Evolutionary conservation across 2,329 filamentous ascomycete species (phyloP), one percentile per base, ranked within the genome.

Genomic region (Monosporascus sp.): DNA sequence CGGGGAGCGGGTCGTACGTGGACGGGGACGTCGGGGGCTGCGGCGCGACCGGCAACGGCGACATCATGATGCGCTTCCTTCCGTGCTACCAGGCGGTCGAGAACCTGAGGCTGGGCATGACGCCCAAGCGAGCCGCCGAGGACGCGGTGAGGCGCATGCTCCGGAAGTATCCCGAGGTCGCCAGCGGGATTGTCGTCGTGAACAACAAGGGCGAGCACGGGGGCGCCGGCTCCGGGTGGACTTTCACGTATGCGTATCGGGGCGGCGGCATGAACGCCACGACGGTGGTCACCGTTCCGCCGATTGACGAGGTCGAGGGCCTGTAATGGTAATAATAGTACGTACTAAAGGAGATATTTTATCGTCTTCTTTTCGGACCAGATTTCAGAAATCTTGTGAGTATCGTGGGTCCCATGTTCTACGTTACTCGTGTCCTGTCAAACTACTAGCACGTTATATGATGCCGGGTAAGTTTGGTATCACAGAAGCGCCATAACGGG

Each of bases 11-110:
- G 2, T 78, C 77, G 1, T 82, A 82, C 57, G 79, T 78, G 3
- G 79, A 82, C 55, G 69, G 68, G 5, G 76, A 79, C 3, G 73
- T 79, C 1, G 79, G 79, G 2, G 79, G 75, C 0, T 82, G 79
- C 57, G 79, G 79, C 7, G 78, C 79, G 2, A 82, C 79, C 0
- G 79, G 79, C 1, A 79, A 82, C 51, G 79, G 79, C 1, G 79
- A 82, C 59, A 65, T 81, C 54, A 80, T 82, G 78, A 78, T 81
- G 74, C 72, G 78, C 4, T 80, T 81, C 56, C 61, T 82, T 24
- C 79, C 79, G 0, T 82, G 79, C 60, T 82, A 82, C 58, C 79
- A 82, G 59, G 79, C 79, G 1, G 74, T 82, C 1, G 79, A 82
- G 67, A 80, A 69, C 53, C 54, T 82, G 62, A 68, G 79, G 11